Conservation (phyloP, 768 basidiomycete species). For the Sarcomyxa edulis region DNA sequence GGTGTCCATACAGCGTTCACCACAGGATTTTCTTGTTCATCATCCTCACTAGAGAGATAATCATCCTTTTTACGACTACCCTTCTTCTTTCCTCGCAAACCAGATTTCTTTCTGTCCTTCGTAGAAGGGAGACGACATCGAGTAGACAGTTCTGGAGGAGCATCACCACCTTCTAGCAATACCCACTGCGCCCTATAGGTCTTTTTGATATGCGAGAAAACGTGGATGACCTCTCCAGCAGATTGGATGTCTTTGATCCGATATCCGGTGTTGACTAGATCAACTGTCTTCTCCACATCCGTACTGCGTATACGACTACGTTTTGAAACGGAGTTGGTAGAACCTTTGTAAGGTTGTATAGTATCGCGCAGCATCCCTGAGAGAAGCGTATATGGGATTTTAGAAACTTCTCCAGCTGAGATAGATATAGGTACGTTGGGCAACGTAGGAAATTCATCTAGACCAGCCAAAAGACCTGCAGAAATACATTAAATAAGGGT, state of each 20-base stretch:
- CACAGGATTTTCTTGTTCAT: conserved; percentile 12
- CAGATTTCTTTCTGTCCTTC: conserved; percentile 6
- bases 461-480: conserved; percentile 82
- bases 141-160: conserved; percentile 29
- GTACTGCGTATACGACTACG: too few relatives aligned
- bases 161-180: conserved; percentile 49
- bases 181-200: conserved; percentile 78
- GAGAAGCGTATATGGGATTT: conserved; percentile 30
- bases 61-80: conserved; percentile 8
- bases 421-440: conserved; percentile 45
- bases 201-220: conserved; percentile 90
- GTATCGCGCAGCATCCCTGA: conserved; percentile 31
- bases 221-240: conserved; percentile 66
- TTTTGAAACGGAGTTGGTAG: conserved; percentile 5
- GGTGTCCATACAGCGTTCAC: conserved; percentile 43
- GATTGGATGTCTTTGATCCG: conserved; percentile 41
- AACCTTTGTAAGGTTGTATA: conserved; percentile 11
- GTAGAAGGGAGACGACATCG: conserved; percentile 1
- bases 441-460: conserved; percentile 81
- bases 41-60: conserved; percentile 9
- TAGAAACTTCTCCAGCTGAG: conserved; percentile 23
- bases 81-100: conserved; percentile 7
- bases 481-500: conserved; percentile 9
- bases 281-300: not conserved
- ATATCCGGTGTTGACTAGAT: conserved; percentile 30